Evolutionary conservation across 2,329 filamentous ascomycete genomes (phyloP).

Genomic region (Aspergillus udagawae): DNA sequence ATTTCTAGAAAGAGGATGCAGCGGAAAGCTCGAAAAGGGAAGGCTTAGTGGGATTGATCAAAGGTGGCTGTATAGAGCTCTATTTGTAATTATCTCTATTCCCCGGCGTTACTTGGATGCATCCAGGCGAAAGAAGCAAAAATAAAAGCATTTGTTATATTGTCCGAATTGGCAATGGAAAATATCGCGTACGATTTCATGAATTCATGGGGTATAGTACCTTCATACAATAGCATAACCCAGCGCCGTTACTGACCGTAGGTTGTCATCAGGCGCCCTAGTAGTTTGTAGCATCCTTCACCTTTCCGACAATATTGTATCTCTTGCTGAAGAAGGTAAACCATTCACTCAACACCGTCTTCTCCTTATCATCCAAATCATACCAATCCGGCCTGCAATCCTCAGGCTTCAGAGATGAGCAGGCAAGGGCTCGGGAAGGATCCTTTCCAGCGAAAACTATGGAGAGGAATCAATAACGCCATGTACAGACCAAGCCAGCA

Average conservation of each 20-base stretch:
- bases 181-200: background rate
- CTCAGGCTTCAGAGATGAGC: slow-evolving; percentile 78
- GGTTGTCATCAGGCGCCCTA: slow-evolving; percentile 13
- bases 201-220: background rate
- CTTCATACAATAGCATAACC: background rate
- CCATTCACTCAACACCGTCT: slow-evolving; percentile 85
- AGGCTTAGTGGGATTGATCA: slow-evolving; percentile 16
- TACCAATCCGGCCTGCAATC: slow-evolving; percentile 81
- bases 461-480: background rate
- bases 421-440: slow-evolving; percentile 83
- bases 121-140: background rate
- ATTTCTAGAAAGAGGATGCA: slow-evolving; percentile 80
- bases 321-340: slow-evolving; percentile 93
- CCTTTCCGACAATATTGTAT: slow-evolving; percentile 69
- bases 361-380: slow-evolving; percentile 78
- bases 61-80: slow-evolving; percentile 8
- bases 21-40: slow-evolving; percentile 59
- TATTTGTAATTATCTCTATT: slow-evolving; percentile 7
- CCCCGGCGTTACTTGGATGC: background rate
- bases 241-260: slow-evolving; percentile 6
- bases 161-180: background rate
- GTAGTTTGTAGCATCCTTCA: slow-evolving; percentile 37
- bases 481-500: background rate
- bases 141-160: slow-evolving; percentile 15
- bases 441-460: slow-evolving; percentile 94